Conservation (phyloP, 2,329 filamentous ascomycete genomes). For the Mycogone perniciosa region DNA sequence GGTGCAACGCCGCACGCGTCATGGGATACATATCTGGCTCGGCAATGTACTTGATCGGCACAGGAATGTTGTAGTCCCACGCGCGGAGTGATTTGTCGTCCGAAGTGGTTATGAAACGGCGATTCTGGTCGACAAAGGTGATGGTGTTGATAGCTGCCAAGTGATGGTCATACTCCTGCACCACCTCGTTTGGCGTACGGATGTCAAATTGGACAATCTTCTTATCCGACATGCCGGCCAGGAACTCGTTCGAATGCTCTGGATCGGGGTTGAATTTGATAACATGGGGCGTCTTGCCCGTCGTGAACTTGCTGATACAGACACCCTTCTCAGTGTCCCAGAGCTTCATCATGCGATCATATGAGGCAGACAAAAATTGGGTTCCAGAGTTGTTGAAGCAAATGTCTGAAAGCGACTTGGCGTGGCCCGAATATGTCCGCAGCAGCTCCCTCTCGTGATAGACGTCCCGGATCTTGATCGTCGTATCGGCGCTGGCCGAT, state of each 20-base stretch:
- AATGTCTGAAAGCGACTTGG: slow-evolving; percentile 82
- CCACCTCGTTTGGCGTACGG: slow-evolving; percentile 65
- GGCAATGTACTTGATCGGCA: slow-evolving; percentile 96
- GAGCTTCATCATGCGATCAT: slow-evolving; percentile 92
- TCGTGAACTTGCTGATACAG: slow-evolving; percentile 83
- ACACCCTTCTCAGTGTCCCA: slow-evolving; percentile 96
- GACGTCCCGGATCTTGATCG: slow-evolving; percentile 89
- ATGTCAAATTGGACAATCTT: slow-evolving; percentile 98
- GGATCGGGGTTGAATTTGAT: slow-evolving; percentile 83
- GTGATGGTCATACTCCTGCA: slow-evolving; percentile 98
- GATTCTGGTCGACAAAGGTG: slow-evolving; percentile 88
- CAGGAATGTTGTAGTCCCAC: slow-evolving; percentile 98
- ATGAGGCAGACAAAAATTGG: slow-evolving; percentile 84
- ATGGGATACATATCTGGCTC: slow-evolving; percentile 98
- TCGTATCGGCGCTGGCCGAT: slow-evolving; percentile 83
- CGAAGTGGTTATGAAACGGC: slow-evolving; percentile 94
- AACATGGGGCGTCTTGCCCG: slow-evolving; percentile 91
- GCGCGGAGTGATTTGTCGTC: slow-evolving; percentile 94
- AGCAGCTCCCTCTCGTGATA: slow-evolving; percentile 86
- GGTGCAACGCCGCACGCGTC: slow-evolving; percentile 77
- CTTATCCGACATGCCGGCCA: slow-evolving; percentile 97
- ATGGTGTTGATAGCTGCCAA: slow-evolving; percentile 97
- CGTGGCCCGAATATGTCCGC: slow-evolving; percentile 86
- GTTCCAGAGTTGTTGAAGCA: slow-evolving; percentile 78
- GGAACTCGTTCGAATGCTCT: slow-evolving; percentile 77